phyloP scores from a whole-genome alignment of 306 rosid genomes.

The Rubus parviflorus region DNA sequence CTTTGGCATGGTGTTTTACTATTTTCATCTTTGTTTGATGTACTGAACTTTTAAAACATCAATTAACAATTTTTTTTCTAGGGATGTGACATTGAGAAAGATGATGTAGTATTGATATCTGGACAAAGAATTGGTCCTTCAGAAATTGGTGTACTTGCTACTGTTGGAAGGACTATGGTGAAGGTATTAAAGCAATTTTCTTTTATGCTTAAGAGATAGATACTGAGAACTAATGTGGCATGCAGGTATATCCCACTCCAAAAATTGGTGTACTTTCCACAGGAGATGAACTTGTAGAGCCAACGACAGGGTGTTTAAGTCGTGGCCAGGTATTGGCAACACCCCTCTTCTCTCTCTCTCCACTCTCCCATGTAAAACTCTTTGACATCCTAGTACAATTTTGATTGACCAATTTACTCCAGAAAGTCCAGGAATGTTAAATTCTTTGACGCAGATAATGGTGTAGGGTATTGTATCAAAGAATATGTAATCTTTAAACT shows the following conservation, averaged over 20 bases:
- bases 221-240: conserved; percentile 23
- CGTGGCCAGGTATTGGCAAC: conserved; percentile 69
- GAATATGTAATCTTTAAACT: background rate
- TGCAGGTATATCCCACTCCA: conserved; percentile 77
- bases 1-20: background rate
- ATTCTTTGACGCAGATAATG: background rate
- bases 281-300: conserved; percentile 92
- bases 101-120: conserved; percentile 57
- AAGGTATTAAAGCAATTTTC: conserved; percentile 49
- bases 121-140: conserved; percentile 85
- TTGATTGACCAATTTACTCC: background rate
- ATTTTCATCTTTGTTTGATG: conserved; percentile 3
- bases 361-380: background rate
- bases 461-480: background rate
- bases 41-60: conserved; percentile 11
- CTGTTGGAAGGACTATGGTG: conserved; percentile 69
- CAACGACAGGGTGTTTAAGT: conserved; percentile 49
- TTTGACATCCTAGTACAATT: background rate
- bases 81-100: conserved; percentile 83
- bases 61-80: conserved; percentile 30
- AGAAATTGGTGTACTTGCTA: conserved; percentile 93
- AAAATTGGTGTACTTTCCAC: conserved; percentile 82
- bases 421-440: background rate
- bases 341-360: background rate
- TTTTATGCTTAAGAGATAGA: conserved; percentile 16